Conservation (phyloP, 768 basidiomycete genomes). For the Mrakia frigida region DNA sequence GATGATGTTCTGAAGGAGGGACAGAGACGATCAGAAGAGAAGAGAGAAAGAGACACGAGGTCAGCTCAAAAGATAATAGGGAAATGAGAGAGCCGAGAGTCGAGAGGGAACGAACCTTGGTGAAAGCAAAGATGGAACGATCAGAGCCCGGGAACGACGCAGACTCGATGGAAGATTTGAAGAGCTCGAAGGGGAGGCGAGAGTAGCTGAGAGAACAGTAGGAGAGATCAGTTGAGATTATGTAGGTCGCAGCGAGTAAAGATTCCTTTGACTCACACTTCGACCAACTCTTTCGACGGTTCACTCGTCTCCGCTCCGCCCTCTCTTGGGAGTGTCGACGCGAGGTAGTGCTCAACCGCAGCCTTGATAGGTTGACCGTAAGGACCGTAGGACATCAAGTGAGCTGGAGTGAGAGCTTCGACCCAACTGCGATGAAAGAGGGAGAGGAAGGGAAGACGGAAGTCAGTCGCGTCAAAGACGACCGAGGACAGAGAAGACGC, state of each 20-base stretch:
- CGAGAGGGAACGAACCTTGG: neutral
- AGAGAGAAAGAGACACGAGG: neutral
- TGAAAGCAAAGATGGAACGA: neutral
- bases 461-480: neutral
- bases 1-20: neutral
- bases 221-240: too few species aligned
- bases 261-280: neutral
- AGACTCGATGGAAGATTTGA: neutral
- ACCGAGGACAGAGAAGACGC: neutral
- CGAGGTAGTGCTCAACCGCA: neutral
- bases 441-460: neutral
- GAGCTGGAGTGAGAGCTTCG: neutral
- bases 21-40: neutral
- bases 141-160: neutral
- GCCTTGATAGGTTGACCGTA: neutral
- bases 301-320: neutral
- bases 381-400: neutral
- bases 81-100: neutral
- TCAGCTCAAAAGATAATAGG: neutral
- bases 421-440: neutral
- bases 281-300: neutral
- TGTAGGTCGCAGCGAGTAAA: neutral
- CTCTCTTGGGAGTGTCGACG: neutral
- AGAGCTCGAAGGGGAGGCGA: neutral
- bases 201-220: neutral